A percentile compares a stretch with the other conserved stretches of the same genome.
Evolutionary conservation across 345 rosid genomes (phyloP).

Genomic region (Arabidopsis suecica): DNA sequence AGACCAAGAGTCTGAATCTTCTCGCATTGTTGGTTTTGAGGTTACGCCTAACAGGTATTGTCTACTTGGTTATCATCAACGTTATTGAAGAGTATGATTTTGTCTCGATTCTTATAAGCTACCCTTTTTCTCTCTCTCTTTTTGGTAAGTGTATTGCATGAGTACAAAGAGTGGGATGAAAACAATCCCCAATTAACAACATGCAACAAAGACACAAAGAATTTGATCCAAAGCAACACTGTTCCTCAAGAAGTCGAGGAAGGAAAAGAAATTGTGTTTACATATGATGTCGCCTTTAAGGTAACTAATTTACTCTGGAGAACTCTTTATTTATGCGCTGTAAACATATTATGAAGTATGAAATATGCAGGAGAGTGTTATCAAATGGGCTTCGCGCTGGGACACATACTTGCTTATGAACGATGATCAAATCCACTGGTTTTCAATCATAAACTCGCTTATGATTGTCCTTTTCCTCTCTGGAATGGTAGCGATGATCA

Average conservation of each 20-base stretch:
- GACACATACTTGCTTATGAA: slow-evolving; percentile 94
- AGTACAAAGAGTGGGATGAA: slow-evolving; percentile 89
- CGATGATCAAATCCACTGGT: slow-evolving; percentile 98
- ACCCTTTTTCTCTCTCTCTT: neutral
- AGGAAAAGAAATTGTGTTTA: slow-evolving; percentile 78
- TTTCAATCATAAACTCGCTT: slow-evolving; percentile 91
- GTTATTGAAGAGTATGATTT: neutral
- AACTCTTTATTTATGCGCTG: neutral
- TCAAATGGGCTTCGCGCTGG: slow-evolving; percentile 99
- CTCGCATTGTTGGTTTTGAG: slow-evolving; percentile 96
- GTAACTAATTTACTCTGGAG: slow-evolving; percentile 43
- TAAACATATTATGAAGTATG: slow-evolving; percentile 8
- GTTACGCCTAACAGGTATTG: slow-evolving; percentile 84
- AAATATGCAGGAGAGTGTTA: slow-evolving; percentile 72
- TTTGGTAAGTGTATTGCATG: slow-evolving; percentile 76
- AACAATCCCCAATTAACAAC: slow-evolving; percentile 81
- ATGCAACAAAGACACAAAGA: slow-evolving; percentile 89
- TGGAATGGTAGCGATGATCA: slow-evolving; percentile 98
- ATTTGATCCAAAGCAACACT: slow-evolving; percentile 77
- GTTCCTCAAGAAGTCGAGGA: slow-evolving; percentile 82
- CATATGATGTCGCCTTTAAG: slow-evolving; percentile 90
- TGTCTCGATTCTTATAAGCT: slow-evolving; percentile 5
- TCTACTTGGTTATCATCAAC: slow-evolving; percentile 3
- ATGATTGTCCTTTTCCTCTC: slow-evolving; percentile 97
- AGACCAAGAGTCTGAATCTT: slow-evolving; percentile 77